Percentiles rank a stretch among this genome's conserved stretches.
These are phyloP conservation scores for Magnaporthales sp. DNA, from an alignment of 2,329 filamentous ascomycete genomes.

Conservation along the genomic window DNA sequence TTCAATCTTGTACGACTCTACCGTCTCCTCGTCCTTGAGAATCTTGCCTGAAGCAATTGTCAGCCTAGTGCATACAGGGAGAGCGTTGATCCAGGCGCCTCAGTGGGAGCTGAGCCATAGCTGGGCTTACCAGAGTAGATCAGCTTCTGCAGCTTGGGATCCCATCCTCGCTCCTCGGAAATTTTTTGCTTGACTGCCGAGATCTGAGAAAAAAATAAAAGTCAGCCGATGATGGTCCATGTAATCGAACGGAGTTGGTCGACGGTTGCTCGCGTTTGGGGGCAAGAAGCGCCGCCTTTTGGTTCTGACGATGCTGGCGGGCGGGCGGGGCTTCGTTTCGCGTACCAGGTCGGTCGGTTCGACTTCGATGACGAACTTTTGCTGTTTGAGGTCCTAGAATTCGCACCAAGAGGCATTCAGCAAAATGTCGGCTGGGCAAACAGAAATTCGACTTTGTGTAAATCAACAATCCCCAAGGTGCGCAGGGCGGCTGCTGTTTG, in stretches of 20 bases:
- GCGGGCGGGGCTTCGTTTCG: slow-evolving; percentile 19
- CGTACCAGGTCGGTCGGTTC: slow-evolving; percentile 87
- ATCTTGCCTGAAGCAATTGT: slow-evolving; percentile 69
- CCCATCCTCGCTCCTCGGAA: slow-evolving; percentile 86
- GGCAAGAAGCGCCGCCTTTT: slow-evolving; percentile 9
- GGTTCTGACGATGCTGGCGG: slow-evolving; percentile 11
- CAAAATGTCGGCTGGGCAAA: slow-evolving; percentile 2
- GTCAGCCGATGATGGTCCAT: not conserved
- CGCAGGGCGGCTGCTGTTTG: not conserved
- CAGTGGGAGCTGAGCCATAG: not conserved
- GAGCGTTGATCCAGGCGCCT: not conserved
- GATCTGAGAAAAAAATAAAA: slow-evolving; percentile 48
- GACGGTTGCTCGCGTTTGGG: slow-evolving; percentile 8
- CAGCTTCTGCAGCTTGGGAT: slow-evolving; percentile 81
- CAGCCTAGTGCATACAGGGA: not conserved
- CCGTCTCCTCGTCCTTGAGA: slow-evolving; percentile 91
- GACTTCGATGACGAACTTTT: slow-evolving; percentile 94
- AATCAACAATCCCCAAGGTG: not conserved
- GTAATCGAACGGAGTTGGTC: not conserved
- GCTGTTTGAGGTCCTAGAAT: slow-evolving; percentile 86
- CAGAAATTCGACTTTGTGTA: not conserved
- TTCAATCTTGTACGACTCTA: slow-evolving; percentile 96
- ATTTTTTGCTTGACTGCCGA: slow-evolving; percentile 90
- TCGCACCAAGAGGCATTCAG: slow-evolving; percentile 11
- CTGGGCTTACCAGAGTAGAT: slow-evolving; percentile 84